These are phyloP conservation scores for Proliferodiscus dingleyae DNA, from an alignment of 2,329 filamentous ascomycete species.

Conservation along the genomic window DNA sequence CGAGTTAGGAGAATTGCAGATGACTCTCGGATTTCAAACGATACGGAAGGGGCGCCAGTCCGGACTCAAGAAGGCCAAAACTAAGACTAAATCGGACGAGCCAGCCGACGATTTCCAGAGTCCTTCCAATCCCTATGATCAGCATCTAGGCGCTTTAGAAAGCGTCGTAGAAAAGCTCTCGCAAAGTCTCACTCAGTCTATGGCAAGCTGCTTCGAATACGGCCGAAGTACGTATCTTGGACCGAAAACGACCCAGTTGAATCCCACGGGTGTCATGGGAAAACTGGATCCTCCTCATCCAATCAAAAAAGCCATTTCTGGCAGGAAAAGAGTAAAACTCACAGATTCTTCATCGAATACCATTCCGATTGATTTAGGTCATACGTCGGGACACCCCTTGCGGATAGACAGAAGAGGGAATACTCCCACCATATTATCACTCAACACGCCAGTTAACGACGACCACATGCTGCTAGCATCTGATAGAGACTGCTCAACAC, in stretches of 20 bases:
- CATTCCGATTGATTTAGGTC: too few relatives aligned
- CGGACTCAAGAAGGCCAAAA: constrained; percentile 1
- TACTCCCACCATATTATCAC: background rate
- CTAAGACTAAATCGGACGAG: background rate
- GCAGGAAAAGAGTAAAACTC: too few relatives aligned
- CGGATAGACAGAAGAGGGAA: background rate
- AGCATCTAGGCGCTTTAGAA: background rate
- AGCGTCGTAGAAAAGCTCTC: constrained; percentile 3
- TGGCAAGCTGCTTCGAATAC: constrained; percentile 3
- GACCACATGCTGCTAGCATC: background rate
- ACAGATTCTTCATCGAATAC: too few relatives aligned
- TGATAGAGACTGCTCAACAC: background rate
- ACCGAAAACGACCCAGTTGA: background rate
- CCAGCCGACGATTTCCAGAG: too few relatives aligned
- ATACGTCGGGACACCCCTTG: too few relatives aligned
- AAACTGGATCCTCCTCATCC: too few relatives aligned
- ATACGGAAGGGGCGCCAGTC: background rate
- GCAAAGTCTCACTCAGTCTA: background rate
- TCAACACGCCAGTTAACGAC: background rate
- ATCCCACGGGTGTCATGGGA: too few relatives aligned
- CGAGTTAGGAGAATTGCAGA: constrained; percentile 18
- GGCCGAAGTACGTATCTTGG: background rate
- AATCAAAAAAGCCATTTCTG: too few relatives aligned
- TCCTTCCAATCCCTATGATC: background rate
- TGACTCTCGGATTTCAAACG: constrained; percentile 20